A percentile compares a stretch with the other conserved stretches of the same genome.
Evolutionary conservation across 73 alveolate genomes (phyloP).

Genomic region (Paramecium sonneborni): DNA sequence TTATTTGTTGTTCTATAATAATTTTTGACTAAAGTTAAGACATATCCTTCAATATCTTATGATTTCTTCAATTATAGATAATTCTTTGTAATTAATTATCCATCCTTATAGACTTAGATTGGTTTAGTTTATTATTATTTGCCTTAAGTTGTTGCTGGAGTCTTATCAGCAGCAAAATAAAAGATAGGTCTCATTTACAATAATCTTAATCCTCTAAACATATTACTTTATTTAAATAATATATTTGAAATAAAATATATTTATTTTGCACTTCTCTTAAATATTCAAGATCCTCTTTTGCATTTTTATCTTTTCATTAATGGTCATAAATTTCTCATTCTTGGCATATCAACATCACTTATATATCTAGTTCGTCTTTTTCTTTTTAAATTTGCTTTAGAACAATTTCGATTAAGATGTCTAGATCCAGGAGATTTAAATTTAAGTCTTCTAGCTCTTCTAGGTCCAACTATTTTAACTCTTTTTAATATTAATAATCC

Average conservation of each 20-base stretch:
- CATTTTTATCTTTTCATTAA: conserved; percentile 16
- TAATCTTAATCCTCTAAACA: conserved; percentile 40
- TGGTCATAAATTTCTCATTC: conserved; percentile 32
- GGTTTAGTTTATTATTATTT: conserved; percentile 9
- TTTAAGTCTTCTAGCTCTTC: conserved; percentile 35
- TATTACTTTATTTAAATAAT: neutral
- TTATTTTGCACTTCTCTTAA: neutral
- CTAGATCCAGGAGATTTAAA: conserved; percentile 47
- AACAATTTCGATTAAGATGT: conserved; percentile 43
- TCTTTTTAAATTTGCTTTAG: conserved; percentile 13
- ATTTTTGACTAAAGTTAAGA: conserved; percentile 68
- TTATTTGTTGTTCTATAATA: conserved; percentile 86
- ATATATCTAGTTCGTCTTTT: conserved; percentile 35
- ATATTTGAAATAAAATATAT: conserved; percentile 22
- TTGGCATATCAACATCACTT: conserved; percentile 57
- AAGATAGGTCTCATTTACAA: neutral
- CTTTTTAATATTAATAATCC: conserved; percentile 39
- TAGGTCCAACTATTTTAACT: conserved; percentile 35
- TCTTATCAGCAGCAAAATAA: neutral
- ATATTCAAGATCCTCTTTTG: conserved; percentile 32
- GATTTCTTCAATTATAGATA: conserved; percentile 71
- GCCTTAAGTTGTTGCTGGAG: neutral
- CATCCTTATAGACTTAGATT: conserved; percentile 58
- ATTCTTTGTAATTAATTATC: conserved; percentile 59
- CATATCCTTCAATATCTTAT: conserved; percentile 81